Conservation (phyloP, 257 asterid species). For the Mitragyna speciosa region DNA sequence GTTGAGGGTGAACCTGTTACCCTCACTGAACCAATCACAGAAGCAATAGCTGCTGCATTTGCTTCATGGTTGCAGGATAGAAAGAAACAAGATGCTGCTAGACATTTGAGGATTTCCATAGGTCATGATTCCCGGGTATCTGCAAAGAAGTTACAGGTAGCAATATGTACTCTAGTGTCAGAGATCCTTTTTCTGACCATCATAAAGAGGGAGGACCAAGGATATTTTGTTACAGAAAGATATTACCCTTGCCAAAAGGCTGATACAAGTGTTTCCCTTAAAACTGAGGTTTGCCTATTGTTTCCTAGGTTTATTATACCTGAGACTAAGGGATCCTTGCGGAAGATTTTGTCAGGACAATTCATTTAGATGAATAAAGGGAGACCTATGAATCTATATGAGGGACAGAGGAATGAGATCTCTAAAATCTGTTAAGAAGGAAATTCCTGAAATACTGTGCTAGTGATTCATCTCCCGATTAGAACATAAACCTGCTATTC, state of each 20-base stretch:
- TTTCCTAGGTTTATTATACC: neutral
- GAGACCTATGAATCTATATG: neutral
- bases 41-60: conserved; percentile 95
- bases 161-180: neutral
- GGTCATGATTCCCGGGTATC: conserved; percentile 98
- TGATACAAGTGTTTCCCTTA: neutral
- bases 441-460: neutral
- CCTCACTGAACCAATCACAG: conserved; percentile 86
- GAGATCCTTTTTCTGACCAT: neutral
- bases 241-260: neutral
- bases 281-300: neutral
- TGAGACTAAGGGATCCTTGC: neutral
- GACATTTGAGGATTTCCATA: conserved; percentile 69
- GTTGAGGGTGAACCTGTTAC: conserved; percentile 85
- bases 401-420: neutral
- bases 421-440: neutral
- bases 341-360: neutral
- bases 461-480: neutral
- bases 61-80: conserved; percentile 80
- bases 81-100: conserved; percentile 60
- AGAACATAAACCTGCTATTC: neutral
- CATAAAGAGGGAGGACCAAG: neutral
- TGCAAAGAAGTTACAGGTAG: conserved; percentile 84
- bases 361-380: neutral
- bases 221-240: neutral